These are phyloP conservation scores for Gnaphalium uliginosum DNA, from an alignment of 129 eudicot genomes.

Conservation along the genomic window DNA sequence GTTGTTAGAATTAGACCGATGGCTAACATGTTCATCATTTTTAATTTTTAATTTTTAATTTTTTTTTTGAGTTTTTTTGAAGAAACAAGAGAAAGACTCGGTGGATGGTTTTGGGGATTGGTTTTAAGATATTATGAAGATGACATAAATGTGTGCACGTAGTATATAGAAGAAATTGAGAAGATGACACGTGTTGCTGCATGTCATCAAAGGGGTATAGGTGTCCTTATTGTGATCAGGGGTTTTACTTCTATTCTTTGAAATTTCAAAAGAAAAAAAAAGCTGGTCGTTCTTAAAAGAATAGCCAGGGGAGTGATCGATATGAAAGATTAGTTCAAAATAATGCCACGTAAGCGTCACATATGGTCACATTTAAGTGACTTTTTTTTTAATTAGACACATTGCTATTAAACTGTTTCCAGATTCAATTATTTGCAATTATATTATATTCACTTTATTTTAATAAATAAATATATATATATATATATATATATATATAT, in stretches of 20 bases:
- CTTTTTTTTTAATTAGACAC: too few species aligned
- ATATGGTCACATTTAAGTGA: too few species aligned
- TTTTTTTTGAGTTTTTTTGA: not conserved
- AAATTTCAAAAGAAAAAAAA: not conserved
- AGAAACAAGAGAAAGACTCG: not conserved
- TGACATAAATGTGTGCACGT: constrained; percentile 14
- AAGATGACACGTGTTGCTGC: constrained; percentile 34
- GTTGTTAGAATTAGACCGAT: constrained; percentile 50
- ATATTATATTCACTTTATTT: too few species aligned
- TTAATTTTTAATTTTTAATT: not conserved
- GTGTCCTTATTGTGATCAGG: constrained; percentile 18
- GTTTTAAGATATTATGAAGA: not conserved
- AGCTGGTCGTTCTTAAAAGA: not conserved
- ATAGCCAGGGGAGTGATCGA: not conserved
- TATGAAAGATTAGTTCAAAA: not conserved
- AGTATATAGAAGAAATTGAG: constrained; percentile 9
- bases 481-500: too few species aligned
- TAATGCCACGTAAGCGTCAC: too few species aligned
- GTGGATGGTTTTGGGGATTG: constrained; percentile 5
- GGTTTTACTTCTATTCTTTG: constrained; percentile 22
- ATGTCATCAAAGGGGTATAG: constrained; percentile 17
- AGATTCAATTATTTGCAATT: too few species aligned
- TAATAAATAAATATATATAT: too few species aligned
- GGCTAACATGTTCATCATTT: constrained; percentile 70
- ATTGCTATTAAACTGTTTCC: too few species aligned